These are phyloP conservation scores for Amauroascus verrucosus DNA, from an alignment of 2,329 filamentous ascomycete genomes.

Conservation along the genomic window DNA sequence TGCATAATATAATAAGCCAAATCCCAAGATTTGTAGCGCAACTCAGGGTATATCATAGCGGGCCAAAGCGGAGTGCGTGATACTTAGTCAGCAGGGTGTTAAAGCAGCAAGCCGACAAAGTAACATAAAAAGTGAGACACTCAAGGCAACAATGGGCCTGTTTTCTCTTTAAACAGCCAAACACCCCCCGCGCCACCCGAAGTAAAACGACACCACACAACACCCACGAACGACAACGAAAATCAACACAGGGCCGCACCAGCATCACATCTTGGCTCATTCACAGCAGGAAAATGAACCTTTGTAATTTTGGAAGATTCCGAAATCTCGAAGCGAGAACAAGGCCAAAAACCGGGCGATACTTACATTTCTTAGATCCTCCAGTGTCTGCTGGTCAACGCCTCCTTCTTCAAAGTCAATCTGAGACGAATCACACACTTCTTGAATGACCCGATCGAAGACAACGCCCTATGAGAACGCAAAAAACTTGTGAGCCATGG, in stretches of 20 bases:
- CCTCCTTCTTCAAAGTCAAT: conserved; percentile 96
- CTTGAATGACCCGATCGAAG: conserved; percentile 84
- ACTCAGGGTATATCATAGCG: neutral
- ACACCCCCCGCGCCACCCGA: conserved; percentile 30
- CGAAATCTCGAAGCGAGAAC: no score
- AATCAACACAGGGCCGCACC: neutral
- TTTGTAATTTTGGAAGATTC: neutral
- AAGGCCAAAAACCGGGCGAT: neutral
- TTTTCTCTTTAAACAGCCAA: conserved; percentile 29
- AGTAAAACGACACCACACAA: conserved; percentile 21
- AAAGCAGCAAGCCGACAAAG: conserved; percentile 16
- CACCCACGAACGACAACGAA: conserved; percentile 2
- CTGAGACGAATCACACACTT: conserved; percentile 80
- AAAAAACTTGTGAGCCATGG: conserved; percentile 1
- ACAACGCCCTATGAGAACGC: conserved; percentile 53
- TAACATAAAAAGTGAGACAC: conserved; percentile 21
- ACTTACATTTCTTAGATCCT: conserved; percentile 78
- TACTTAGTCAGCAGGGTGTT: conserved; percentile 13
- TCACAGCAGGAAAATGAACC: neutral
- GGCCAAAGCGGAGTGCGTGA: neutral
- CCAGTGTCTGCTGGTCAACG: conserved; percentile 74
- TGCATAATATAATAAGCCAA: no score
- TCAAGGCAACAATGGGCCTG: conserved; percentile 25
- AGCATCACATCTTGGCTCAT: neutral
- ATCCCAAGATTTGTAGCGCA: neutral